These are phyloP conservation scores for Penicillium paneum DNA, from an alignment of 2,329 filamentous ascomycete species.

Conservation along the genomic window DNA sequence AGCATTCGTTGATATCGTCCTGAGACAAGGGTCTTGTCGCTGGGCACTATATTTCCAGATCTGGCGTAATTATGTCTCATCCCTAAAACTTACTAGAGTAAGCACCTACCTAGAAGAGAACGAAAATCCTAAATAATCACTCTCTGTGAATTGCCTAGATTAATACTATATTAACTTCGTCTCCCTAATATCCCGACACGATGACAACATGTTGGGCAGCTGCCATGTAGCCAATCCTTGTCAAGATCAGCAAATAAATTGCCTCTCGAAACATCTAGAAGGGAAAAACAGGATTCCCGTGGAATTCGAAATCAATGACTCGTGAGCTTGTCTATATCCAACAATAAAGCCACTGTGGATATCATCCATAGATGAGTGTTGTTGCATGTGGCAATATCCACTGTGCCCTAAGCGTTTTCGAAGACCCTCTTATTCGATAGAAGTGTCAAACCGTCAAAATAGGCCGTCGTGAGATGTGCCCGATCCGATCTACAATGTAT, in stretches of 20 bases:
- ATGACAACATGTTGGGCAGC: not conserved
- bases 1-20: not conserved
- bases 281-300: not conserved
- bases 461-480: not conserved
- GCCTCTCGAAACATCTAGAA: not conserved
- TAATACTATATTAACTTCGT: slow-evolving; percentile 3
- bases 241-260: not conserved
- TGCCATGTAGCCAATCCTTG: not conserved
- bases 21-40: not conserved
- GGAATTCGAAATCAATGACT: not conserved
- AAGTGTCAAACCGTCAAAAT: not conserved
- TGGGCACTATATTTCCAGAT: not conserved
- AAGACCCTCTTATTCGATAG: not conserved
- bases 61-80: not conserved
- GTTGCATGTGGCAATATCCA: not conserved
- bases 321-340: not conserved
- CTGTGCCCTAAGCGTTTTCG: not conserved
- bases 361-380: no score
- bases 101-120: not conserved
- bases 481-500: not conserved
- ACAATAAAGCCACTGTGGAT: not conserved
- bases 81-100: not conserved
- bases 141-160: not conserved
- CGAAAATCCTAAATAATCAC: not conserved
- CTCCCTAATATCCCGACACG: not conserved